These are phyloP conservation scores for Pouteria glomerata DNA, from an alignment of 148 eudicot genomes.

Conservation along the genomic window DNA sequence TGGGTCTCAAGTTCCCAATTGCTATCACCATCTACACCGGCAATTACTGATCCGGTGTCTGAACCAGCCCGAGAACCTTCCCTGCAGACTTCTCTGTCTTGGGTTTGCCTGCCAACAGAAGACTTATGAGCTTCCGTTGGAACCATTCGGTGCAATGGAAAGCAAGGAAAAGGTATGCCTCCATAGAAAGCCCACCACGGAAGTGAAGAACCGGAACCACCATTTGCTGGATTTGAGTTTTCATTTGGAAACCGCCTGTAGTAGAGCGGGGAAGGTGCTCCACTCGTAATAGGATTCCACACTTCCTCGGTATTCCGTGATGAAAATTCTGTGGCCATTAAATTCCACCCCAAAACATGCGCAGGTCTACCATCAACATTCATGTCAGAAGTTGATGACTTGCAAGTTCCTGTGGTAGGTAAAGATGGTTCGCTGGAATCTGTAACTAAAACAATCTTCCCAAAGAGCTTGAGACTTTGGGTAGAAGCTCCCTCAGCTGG, in stretches of 20 bases:
- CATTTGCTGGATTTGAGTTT: constrained; percentile 19
- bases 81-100: constrained; percentile 25
- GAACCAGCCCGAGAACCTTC: constrained; percentile 47
- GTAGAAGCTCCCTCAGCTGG: constrained; percentile 27
- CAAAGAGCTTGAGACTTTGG: constrained; percentile 69
- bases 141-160: constrained; percentile 15
- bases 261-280: constrained; percentile 10
- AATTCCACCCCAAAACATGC: constrained; percentile 11
- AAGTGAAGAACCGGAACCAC: constrained; percentile 15
- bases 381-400: constrained; percentile 18
- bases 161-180: constrained; percentile 26
- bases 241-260: constrained; percentile 15
- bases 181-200: constrained; percentile 40
- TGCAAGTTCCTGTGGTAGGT: constrained; percentile 16
- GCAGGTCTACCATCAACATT: constrained; percentile 20
- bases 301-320: constrained; percentile 7
- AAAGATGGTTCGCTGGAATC: constrained; percentile 28
- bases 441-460: constrained; percentile 54
- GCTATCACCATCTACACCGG: constrained; percentile 17
- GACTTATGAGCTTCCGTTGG: constrained; percentile 9
- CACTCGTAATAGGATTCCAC: constrained; percentile 8
- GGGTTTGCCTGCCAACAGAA: constrained; percentile 9
- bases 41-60: constrained; percentile 30
- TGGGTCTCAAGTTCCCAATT: constrained; percentile 32
- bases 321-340: constrained; percentile 2